Base-by-base conservation (phyloP, 345 rosid species). In the Hypericum androsaemum region DNA sequence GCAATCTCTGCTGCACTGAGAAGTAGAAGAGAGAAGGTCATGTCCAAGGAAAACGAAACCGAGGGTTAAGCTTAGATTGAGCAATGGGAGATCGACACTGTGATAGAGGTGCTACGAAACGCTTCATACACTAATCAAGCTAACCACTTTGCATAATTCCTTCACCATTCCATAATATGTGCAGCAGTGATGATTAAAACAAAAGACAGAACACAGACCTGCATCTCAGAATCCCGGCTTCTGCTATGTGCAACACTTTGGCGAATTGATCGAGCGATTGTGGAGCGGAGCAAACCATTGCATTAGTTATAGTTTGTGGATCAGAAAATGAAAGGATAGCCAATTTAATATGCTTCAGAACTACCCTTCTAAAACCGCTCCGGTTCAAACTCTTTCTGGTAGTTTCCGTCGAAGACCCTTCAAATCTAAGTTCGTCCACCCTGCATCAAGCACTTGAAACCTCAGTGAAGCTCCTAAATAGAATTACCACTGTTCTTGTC, bases 221-320 rank as follows among this genome's bases (percentile, higher is more conserved):
- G 75, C 78, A 74, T 69, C 72, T 64, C 11, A 74, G 66, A 53
- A 65, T 68, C 17, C 70, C 78, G 14, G 70, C 75, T 60, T 66
- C 75, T 54, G 49, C 59, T 49, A 70, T 74, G 40, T 52, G 51
- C 8, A 62, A 61, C 45, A 45, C 52, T 56, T 74, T 65, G 0
- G 72, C 50, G 17, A 57, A 57, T 63, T 67, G 75, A 16, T 59
- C 52, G n/a, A 66, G 39, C 32, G 72, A 64, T 7, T 57, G 47
- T 12, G 65, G 67, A 41, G 64, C 50, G 16, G 70, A 53, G 42
- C 67, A 63, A 28, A 38, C 40, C 12, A 56, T 41, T 2, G 58
- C 64, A 8, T 49, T 8, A 6, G 59, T 53, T 53, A 63, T 57
- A 13, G 62, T 32, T 10, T 55, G 70, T 0, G 47, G 41, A 66